A percentile compares a stretch with the other conserved stretches of the same genome.
Conservation (phyloP, 2,329 filamentous ascomycete genomes). For the Sporothrix curviconia region DNA sequence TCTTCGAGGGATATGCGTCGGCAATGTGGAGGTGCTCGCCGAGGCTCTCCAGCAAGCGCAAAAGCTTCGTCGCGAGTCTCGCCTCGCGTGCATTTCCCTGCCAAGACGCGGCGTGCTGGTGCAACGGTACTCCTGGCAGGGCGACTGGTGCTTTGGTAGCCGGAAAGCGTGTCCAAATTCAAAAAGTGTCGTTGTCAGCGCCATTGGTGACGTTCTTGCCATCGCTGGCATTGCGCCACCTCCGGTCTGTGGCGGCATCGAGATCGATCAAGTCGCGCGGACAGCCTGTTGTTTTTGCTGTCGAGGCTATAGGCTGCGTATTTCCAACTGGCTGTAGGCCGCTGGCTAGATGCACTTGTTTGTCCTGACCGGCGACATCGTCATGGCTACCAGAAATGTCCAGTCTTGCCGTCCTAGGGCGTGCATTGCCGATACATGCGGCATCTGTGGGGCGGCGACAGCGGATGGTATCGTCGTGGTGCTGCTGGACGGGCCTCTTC, state of each 20-base stretch:
- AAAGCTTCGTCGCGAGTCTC: constrained; percentile 29
- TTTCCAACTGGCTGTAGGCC: too few relatives aligned
- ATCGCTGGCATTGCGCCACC: not conserved
- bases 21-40: constrained; percentile 27
- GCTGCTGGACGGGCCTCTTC: not conserved
- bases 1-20: constrained; percentile 24
- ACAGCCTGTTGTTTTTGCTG: not conserved
- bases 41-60: constrained; percentile 29
- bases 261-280: not conserved
- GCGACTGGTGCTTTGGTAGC: too few relatives aligned
- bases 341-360: not conserved
- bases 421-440: too few relatives aligned
- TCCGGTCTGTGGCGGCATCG: not conserved
- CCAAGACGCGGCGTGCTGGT: constrained; percentile 44
- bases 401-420: not conserved
- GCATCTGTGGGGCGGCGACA: too few relatives aligned
- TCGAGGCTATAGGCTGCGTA: too few relatives aligned
- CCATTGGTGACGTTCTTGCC: not conserved
- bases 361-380: not conserved
- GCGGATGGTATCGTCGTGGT: not conserved
- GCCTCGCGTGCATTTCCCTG: constrained; percentile 25
- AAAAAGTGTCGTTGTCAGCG: constrained; percentile 53
- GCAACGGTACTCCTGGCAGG: too few relatives aligned
- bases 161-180: too few relatives aligned
- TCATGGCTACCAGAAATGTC: not conserved